Evolutionary conservation across 2,329 filamentous ascomycete genomes (phyloP), one percentile per base, ranked within the genome.

Genomic region (Xylariaceae sp.): DNA sequence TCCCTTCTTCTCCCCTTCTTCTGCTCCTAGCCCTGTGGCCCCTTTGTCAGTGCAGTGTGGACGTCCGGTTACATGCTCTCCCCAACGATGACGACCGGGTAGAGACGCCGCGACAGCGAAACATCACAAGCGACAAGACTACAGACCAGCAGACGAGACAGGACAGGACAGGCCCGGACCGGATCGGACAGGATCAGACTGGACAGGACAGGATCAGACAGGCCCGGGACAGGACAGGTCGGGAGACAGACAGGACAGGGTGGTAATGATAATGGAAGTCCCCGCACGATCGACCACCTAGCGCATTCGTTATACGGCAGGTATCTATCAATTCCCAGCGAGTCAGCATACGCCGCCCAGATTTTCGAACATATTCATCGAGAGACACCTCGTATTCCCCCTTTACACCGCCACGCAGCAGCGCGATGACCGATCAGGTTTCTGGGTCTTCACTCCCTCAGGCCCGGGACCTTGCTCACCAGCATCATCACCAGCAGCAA

Each of bases 381-480:
- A 63, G 65, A 56, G 50, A 51, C 59, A 71, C 63, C 71, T 73
- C 70, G 70, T 72, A 73, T 73, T 71, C 67, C 66, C 60, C 59
- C 65, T 65, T 58, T 60, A 66, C 71, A 72, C 74, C 75, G 72
- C 71, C 74, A 73, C 73, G 59, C 63, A 65, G 58, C 62, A 51
- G 67, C 74, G 73, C 73, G 64, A 80, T 79, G 77, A 76, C 74
- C 71, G 74, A 76, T 72, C 72, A 74, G 70, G 71, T 68, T 66
- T 73, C 71, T 71, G 76, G 75, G 75, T 73, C 77, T 77, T 77
- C 77, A 78, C 76, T 79, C 73, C 68, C 75, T 77, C 77, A 79
- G 77, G 71, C 75, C 73, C 76, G 73, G 67, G 67, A 70, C 66
- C 66, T 72, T 58, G 59, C 68, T 62, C 65, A 13, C 11, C 49